Evolutionary conservation across 2,329 filamentous ascomycete genomes (phyloP), one percentile per base, ranked within the genome.

Genomic region (Sclerotinia glacialis): DNA sequence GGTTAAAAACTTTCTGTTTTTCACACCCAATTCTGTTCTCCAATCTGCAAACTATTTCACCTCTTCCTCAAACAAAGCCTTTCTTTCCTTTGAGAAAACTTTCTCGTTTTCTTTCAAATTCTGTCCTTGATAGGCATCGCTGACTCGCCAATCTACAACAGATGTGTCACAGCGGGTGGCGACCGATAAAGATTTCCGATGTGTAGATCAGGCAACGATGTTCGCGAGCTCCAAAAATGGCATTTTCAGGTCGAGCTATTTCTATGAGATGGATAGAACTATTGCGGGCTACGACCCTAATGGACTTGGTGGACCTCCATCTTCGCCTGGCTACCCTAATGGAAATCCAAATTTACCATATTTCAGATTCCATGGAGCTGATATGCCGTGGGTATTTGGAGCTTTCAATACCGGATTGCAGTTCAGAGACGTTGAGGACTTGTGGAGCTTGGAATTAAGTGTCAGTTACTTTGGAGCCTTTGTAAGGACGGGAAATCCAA

Each of bases 141-240:
- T 16, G 37, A 40, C 37, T 40, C 12, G 5, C 14, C 37, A 40
- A 14, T 40, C 16, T 1, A 12, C 37, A 40, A 40, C 37, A 40
- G 37, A 85, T 67, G 80, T 85, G 3, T 81, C 81, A 5, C 78
- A 81, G 44, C 80, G 83, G 14, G 78, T 85, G 37, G 79, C 82
- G 3, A 85, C 83, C 3, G 83, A 85, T 71, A 80, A 79, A 54
- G 80, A 80, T 6, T 85, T 85, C 77, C 81, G 82, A 65, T 86
- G 83, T 70, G 78, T 84, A 58, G 83, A 85, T 68, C 80, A 85
- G 74, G 83, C 83, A 0, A 85, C 83, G 2, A 78, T 83, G 8
- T 85, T 82, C 68, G 80, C 82, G 0, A 83, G 68, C 4, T 59
- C 67, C 0, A 28, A 72, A 42, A 79, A 79, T 1, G 70, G 74